Conservation (phyloP, 257 asterid genomes). For the Sherardia arvensis region DNA sequence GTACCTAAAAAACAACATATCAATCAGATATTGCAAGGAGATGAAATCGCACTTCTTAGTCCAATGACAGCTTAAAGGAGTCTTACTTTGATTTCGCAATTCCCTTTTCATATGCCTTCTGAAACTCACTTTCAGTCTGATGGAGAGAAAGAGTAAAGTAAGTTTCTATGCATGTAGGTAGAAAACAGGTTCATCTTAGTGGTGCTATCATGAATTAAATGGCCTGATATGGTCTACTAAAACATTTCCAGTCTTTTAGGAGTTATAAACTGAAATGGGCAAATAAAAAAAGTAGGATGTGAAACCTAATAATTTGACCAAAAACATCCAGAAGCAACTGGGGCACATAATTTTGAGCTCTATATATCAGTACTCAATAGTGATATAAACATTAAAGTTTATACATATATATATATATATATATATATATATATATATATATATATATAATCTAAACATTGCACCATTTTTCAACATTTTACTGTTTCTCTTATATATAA, state of each 20-base stretch:
- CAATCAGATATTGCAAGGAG: constrained; percentile 18
- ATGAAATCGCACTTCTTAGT: not conserved
- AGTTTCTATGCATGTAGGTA: constrained; percentile 9
- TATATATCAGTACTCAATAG: too few relatives aligned
- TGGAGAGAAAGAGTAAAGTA: constrained; percentile 20
- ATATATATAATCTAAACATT: too few relatives aligned
- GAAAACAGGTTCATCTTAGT: not conserved
- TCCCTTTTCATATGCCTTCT: constrained; percentile 97
- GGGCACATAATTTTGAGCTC: not conserved
- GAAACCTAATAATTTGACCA: too few relatives aligned
- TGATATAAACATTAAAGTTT: too few relatives aligned
- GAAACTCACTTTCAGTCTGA: constrained; percentile 95
- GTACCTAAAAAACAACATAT: constrained; percentile 35
- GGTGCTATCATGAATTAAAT: not conserved
- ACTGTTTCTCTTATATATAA: not conserved
- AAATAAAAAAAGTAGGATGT: too few relatives aligned
- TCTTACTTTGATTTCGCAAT: constrained; percentile 92
- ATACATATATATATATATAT: too few relatives aligned
- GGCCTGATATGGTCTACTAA: not conserved
- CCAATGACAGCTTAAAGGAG: constrained; percentile 10
- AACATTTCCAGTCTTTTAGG: too few relatives aligned
- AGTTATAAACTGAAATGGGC: too few relatives aligned
- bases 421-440: too few relatives aligned
- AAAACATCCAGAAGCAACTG: too few relatives aligned
- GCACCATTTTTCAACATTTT: not conserved